phyloP scores from a whole-genome alignment of 352 stramenopile genomes.

The Pythium sukuiense region DNA sequence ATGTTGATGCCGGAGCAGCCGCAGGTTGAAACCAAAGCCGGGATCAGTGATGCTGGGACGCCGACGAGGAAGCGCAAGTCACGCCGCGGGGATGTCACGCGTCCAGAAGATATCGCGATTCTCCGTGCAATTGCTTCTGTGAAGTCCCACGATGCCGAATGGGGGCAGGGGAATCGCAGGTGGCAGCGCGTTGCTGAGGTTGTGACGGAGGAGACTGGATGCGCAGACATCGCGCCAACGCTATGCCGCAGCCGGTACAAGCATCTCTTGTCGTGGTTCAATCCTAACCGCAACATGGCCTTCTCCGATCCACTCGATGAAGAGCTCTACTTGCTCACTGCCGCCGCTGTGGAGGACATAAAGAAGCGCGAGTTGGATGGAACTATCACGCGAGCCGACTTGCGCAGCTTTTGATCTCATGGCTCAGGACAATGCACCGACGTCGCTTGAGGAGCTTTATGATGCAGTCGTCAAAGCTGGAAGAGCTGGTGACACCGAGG shows the following conservation, averaged over 20 bases:
- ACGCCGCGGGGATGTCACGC: neutral
- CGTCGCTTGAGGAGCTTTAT: neutral
- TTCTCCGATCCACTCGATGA: neutral
- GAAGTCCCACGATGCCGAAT: neutral
- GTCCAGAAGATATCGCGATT: conserved; percentile 19
- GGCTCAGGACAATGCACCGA: neutral
- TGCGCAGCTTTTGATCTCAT: conserved; percentile 1
- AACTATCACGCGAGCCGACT: neutral
- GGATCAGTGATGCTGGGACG: neutral
- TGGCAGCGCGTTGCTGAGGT: conserved; percentile 17
- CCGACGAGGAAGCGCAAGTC: neutral
- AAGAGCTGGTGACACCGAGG: neutral
- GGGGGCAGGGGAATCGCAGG: neutral
- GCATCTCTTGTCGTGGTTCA: conserved; percentile 8
- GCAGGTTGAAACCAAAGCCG: neutral
- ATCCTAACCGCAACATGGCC: neutral
- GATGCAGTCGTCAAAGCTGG: neutral
- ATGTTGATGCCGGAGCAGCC: too few species aligned
- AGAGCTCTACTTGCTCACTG: conserved; percentile 6
- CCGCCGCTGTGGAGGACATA: neutral
- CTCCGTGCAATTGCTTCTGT: conserved; percentile 11
- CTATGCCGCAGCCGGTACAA: conserved; percentile 21
- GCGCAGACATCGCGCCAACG: neutral
- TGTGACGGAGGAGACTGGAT: neutral
- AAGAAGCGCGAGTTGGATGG: conserved; percentile 2